These are phyloP conservation scores for Singerocomus inundabilis DNA, from an alignment of 1,284 basidiomycete species.

Conservation along the genomic window DNA sequence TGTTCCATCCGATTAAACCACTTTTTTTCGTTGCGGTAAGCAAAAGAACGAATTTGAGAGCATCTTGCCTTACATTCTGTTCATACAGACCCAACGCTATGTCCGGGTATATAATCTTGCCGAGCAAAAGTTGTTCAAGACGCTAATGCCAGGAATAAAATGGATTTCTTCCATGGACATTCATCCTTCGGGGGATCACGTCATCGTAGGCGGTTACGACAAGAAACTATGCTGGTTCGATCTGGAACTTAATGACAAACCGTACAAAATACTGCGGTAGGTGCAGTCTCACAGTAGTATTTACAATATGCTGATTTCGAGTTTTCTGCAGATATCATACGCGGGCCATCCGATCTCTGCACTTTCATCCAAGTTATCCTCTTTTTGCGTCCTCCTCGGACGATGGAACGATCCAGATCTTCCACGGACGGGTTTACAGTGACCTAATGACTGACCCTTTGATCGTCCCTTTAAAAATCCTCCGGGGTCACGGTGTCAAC, in stretches of 20 bases:
- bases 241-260: constrained; percentile 91
- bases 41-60: constrained; percentile 15
- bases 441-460: constrained; percentile 95
- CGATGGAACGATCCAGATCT: constrained; percentile 95
- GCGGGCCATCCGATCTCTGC: constrained; percentile 86
- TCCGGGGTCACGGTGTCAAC: constrained; percentile 82
- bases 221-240: constrained; percentile 99
- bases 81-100: constrained; percentile 85
- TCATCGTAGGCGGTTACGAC: constrained; percentile 97
- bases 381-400: constrained; percentile 96
- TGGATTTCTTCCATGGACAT: constrained; percentile 98
- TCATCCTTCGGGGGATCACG: constrained; percentile 93
- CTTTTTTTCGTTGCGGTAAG: constrained; percentile 96
- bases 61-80: constrained; percentile 10
- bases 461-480: constrained; percentile 96
- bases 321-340: constrained; percentile 75
- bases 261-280: constrained; percentile 92
- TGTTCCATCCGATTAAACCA: constrained; percentile 94
- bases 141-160: constrained; percentile 87
- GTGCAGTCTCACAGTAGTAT: constrained; percentile 10
- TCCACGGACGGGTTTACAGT: constrained; percentile 92
- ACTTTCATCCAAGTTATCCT: constrained; percentile 93
- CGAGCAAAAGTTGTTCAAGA: constrained; percentile 91
- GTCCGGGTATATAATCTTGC: constrained; percentile 94
- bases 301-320: constrained; percentile 15